Base-by-base conservation (phyloP, 345 rosid species). In the Toxicodendron radicans region DNA sequence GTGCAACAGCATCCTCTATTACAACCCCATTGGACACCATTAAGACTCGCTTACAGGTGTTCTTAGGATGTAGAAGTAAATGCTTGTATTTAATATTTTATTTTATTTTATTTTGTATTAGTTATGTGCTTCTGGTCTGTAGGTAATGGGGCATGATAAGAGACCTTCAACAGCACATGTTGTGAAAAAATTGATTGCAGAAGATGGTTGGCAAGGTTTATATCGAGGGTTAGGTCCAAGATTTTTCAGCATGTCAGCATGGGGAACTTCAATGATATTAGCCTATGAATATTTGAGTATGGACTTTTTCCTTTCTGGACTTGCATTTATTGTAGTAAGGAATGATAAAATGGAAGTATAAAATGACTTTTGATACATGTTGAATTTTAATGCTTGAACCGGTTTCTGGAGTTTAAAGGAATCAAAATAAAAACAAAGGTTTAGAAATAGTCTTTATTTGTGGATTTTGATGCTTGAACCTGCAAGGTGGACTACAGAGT, bases 201-300 rank as follows among this genome's bases (percentile, higher is more conserved):
- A 93, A 71, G 94, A 93, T 74, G 97, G 99, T n/a, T 93, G 97
- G 95, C 86, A 84, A 79, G 99, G 98, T 58, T 81, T 96, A 53
- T 92, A 96, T 66, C 84, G 93, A 83, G 99, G 99, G 63, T 75
- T 92, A 71, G 98, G 98, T 53, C 98, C 99, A 21, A 87, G 99
- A 81, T 90, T 96, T 81, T 84, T 96, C 88, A 92, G 97, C 86
- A 96, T 89, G 93, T 96, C 99, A 17, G 95, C 98, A 68, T 91
- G 99, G 99, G 99, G 98, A 87, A 93, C 99, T 73, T 85, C 99
- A 1, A 92, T 96, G 99, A 96, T 96, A 73, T 73, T 93, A 79
- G 81, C 98, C 67, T 96, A 96, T 62, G 99, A 96, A 80, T 96
- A 96, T 83, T 83, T 96, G 82, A 96, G 99, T 96, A 92, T 76